phyloP scores from a whole-genome alignment of 1,139 yeast genomes.

The Taiozyma sp. region DNA sequence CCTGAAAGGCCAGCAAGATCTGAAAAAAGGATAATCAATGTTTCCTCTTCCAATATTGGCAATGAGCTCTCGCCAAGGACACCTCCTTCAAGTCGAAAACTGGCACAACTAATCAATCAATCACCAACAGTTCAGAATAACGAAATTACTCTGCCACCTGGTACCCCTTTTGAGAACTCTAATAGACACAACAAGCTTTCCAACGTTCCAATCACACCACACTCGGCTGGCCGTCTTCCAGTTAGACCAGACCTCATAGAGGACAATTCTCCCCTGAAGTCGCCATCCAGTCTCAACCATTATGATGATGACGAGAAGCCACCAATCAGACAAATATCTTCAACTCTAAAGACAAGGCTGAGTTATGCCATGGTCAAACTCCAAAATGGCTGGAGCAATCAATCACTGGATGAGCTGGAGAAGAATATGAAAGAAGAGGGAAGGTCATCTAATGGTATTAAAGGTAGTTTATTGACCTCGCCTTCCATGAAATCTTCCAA shows the following conservation, averaged over 20 bases:
- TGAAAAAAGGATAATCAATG: neutral
- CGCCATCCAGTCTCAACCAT: conserved; percentile 25
- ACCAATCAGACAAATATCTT: conserved; percentile 36
- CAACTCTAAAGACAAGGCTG: conserved; percentile 37
- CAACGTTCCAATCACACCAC: conserved; percentile 31
- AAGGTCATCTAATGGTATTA: conserved; percentile 1
- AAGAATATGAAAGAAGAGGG: conserved; percentile 18
- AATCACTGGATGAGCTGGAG: conserved; percentile 32
- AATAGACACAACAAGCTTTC: conserved; percentile 9
- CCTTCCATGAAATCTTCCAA: neutral
- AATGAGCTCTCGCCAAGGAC: conserved; percentile 10
- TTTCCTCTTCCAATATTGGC: neutral
- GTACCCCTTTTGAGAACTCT: conserved; percentile 17
- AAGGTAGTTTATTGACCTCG: conserved; percentile 1
- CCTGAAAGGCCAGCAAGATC: neutral
- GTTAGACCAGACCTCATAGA: conserved; percentile 17
- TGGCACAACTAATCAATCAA: conserved; percentile 3
- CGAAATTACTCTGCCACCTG: conserved; percentile 8
- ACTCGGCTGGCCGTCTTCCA: conserved; percentile 20
- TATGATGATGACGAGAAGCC: conserved; percentile 25
- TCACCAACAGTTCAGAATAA: conserved; percentile 6
- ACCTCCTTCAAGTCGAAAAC: conserved; percentile 9
- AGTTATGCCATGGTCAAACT: conserved; percentile 42
- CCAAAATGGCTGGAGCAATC: conserved; percentile 36
- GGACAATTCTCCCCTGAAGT: conserved; percentile 28